A percentile compares a stretch with the other conserved stretches of the same genome.
Conservation (phyloP, 2,329 filamentous ascomycete genomes). For the Metarhizium sp. region DNA sequence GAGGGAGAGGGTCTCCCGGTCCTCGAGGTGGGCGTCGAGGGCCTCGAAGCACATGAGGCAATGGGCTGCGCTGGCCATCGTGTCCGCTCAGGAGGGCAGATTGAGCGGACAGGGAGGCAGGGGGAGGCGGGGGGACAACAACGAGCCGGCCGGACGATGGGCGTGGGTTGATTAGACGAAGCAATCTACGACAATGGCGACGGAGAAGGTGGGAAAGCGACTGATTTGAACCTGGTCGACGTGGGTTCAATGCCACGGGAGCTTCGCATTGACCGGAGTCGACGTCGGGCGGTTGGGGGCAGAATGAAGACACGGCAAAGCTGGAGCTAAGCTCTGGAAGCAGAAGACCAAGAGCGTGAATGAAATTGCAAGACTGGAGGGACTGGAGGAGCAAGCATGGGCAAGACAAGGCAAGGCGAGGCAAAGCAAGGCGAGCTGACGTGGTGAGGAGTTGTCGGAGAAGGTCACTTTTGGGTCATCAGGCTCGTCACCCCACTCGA, state of each 20-base stretch:
- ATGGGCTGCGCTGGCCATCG: constrained; percentile 78
- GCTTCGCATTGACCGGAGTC: background rate
- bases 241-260: background rate
- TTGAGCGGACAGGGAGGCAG: background rate
- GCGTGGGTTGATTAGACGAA: too few species aligned
- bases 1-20: constrained; percentile 58
- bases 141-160: too few species aligned
- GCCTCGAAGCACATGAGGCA: constrained; percentile 91
- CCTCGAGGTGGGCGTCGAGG: constrained; percentile 65
- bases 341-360: too few species aligned
- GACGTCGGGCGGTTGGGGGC: background rate
- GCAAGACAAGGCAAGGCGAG: background rate
- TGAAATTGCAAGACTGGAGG: too few species aligned
- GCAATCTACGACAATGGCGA: background rate
- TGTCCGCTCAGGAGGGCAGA: background rate
- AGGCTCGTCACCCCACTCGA: background rate
- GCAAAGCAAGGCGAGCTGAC: background rate
- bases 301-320: background rate
- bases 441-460: background rate
- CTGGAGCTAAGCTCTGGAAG: background rate
- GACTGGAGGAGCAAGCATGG: too few species aligned
- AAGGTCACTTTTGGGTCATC: too few species aligned
- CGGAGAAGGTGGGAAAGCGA: background rate
- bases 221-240: background rate
- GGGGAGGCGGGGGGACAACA: too few species aligned